A percentile compares a stretch with the other conserved stretches of the same genome.
Conservation (phyloP, 2,329 filamentous ascomycete genomes). For the Diaporthe citri region DNA sequence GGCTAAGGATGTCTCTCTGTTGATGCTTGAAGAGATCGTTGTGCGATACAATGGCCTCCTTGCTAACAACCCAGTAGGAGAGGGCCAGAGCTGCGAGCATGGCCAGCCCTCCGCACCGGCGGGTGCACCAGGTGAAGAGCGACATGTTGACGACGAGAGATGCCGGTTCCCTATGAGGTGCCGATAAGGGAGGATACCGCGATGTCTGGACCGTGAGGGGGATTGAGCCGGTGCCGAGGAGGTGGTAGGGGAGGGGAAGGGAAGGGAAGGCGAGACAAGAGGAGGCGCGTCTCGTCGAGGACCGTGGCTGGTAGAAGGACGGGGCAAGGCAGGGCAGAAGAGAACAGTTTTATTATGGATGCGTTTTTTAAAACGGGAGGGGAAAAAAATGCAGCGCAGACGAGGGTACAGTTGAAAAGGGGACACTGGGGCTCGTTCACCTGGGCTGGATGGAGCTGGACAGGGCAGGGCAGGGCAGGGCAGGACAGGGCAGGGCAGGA, state of each 20-base stretch:
- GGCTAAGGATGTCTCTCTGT: slow-evolving; percentile 55
- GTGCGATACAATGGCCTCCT: slow-evolving; percentile 57
- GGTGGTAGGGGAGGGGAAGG: slow-evolving; percentile 41
- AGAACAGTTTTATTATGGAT: slow-evolving; percentile 39
- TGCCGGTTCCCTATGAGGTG: slow-evolving; percentile 24
- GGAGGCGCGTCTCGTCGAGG: slow-evolving; percentile 37
- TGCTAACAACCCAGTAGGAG: slow-evolving; percentile 68
- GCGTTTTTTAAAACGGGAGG: slow-evolving; percentile 32
- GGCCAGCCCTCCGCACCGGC: slow-evolving; percentile 66
- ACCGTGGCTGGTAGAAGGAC: slow-evolving; percentile 38
- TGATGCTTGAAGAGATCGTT: slow-evolving; percentile 58
- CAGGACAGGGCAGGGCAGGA: slow-evolving; percentile 4
- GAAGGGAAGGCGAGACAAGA: slow-evolving; percentile 38
- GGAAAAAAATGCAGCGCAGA: slow-evolving; percentile 36
- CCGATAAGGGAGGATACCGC: slow-evolving; percentile 40
- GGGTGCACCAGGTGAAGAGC: slow-evolving; percentile 66
- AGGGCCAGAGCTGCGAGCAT: slow-evolving; percentile 63
- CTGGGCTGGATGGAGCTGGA: slow-evolving; percentile 30
- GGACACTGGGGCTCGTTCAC: slow-evolving; percentile 39
- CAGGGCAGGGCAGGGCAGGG: neutral
- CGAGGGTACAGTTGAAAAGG: slow-evolving; percentile 44
- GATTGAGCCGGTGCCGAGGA: slow-evolving; percentile 41
- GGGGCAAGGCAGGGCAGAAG: slow-evolving; percentile 31
- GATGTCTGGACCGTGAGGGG: slow-evolving; percentile 40
- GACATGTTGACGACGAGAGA: slow-evolving; percentile 57